A percentile compares a stretch with the other conserved stretches of the same genome.
phyloP scores from a whole-genome alignment of 306 rosid genomes.

The Pterocarpus santalinus region DNA sequence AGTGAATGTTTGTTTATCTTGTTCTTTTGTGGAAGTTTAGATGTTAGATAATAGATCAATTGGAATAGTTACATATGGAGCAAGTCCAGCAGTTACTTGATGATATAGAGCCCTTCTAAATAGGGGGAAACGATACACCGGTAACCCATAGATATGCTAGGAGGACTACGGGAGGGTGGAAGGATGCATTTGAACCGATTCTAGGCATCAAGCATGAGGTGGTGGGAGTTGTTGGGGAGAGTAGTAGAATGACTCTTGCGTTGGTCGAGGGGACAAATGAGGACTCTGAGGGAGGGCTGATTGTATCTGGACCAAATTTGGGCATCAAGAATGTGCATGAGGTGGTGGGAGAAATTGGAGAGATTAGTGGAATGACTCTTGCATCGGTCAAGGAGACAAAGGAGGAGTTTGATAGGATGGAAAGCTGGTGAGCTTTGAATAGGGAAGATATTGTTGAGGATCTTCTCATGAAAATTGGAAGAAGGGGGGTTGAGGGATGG shows the following conservation, averaged over 20 bases:
- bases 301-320: not conserved
- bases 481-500: not conserved
- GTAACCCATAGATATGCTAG: not conserved
- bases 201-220: not conserved
- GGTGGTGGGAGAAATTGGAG: conserved; percentile 1
- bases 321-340: not conserved
- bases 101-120: conserved; percentile 8
- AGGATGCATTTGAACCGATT: not conserved
- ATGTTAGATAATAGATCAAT: conserved; percentile 14
- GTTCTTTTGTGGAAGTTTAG: conserved; percentile 5
- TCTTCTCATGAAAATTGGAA: not conserved
- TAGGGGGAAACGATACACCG: not conserved
- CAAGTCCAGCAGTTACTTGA: not conserved
- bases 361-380: not conserved
- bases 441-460: not conserved
- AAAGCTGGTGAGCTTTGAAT: not conserved
- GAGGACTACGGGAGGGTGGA: not conserved
- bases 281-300: not conserved
- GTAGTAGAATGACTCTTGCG: not conserved
- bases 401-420: not conserved
- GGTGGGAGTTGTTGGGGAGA: not conserved
- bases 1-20: not conserved
- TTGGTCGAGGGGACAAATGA: not conserved
- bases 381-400: not conserved
- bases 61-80: not conserved